Conservation (phyloP, 176 grass and related monocot genomes). For the Alopecurus myosuroides region DNA sequence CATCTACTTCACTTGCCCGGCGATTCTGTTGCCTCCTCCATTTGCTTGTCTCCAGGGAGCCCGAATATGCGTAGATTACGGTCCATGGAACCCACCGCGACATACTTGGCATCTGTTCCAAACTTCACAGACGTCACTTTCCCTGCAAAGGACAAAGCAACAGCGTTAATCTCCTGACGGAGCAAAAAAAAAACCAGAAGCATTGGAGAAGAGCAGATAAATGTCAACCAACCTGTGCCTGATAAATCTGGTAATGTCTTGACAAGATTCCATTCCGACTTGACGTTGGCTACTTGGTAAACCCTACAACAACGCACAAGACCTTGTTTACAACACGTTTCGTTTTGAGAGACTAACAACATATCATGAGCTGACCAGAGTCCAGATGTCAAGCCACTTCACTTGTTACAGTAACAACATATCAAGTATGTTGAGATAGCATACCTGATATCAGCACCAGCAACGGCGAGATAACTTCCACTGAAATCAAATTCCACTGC, state of each 20-base stretch:
- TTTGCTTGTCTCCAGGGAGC: slow-evolving; percentile 65
- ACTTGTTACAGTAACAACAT: not conserved
- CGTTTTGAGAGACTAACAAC: not conserved
- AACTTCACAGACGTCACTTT: slow-evolving; percentile 80
- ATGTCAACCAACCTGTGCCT: slow-evolving; percentile 60
- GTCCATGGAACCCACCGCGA: slow-evolving; percentile 91
- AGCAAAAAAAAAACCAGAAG: not conserved
- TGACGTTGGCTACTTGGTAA: slow-evolving; percentile 94
- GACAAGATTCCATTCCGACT: slow-evolving; percentile 91
- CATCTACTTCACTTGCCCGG: slow-evolving; percentile 27
- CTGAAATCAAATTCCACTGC: slow-evolving; percentile 97
- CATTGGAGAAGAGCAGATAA: not conserved
- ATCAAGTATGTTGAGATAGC: not conserved
- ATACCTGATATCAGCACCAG: slow-evolving; percentile 89
- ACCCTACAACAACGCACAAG: slow-evolving; percentile 46
- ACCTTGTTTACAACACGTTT: not conserved
- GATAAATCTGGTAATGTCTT: slow-evolving; percentile 93
- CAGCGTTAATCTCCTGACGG: not conserved
- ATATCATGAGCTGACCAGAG: not conserved
- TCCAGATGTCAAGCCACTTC: not conserved
- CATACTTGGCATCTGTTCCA: slow-evolving; percentile 75
- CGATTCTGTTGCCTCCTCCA: slow-evolving; percentile 34
- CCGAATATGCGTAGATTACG: slow-evolving; percentile 91
- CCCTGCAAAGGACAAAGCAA: slow-evolving; percentile 36
- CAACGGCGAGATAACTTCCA: slow-evolving; percentile 85